Percentiles rank a stretch among this genome's conserved stretches.
These are phyloP conservation scores for Aspergillus sclerotialis DNA, from an alignment of 2,329 filamentous ascomycete species.

Conservation along the genomic window DNA sequence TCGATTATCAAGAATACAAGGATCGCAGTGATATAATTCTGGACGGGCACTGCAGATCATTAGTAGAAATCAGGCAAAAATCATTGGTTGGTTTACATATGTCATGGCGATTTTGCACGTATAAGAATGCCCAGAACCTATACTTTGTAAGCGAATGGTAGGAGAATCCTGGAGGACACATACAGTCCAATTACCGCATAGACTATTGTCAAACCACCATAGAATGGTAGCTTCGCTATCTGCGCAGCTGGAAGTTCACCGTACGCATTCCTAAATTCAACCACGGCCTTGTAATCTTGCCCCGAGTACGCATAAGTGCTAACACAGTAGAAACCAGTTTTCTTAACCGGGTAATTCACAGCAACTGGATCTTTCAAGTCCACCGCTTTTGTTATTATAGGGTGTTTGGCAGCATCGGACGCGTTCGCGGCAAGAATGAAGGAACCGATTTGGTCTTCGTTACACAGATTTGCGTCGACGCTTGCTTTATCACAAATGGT, in stretches of 20 bases:
- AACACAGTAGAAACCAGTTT: slow-evolving; percentile 95
- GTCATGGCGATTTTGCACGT: slow-evolving; percentile 88
- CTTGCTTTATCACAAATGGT: slow-evolving; percentile 71
- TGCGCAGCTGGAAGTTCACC: slow-evolving; percentile 92
- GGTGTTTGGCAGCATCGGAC: slow-evolving; percentile 60
- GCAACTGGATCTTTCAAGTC: slow-evolving; percentile 66
- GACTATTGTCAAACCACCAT: slow-evolving; percentile 86
- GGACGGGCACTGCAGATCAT: slow-evolving; percentile 65
- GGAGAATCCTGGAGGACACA: slow-evolving; percentile 17
- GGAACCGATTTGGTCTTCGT: slow-evolving; percentile 68
- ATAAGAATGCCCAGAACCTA: slow-evolving; percentile 87
- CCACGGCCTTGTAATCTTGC: slow-evolving; percentile 67
- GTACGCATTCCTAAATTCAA: slow-evolving; percentile 92
- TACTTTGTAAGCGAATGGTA: slow-evolving; percentile 12
- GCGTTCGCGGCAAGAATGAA: slow-evolving; percentile 77
- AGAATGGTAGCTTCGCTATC: slow-evolving; percentile 95
- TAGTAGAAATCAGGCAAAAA: slow-evolving; percentile 18
- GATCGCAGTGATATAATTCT: slow-evolving; percentile 98
- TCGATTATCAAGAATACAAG: slow-evolving; percentile 89
- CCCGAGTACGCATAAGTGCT: slow-evolving; percentile 65
- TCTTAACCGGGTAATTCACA: slow-evolving; percentile 76
- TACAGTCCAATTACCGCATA: slow-evolving; percentile 78
- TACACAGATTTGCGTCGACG: slow-evolving; percentile 65
- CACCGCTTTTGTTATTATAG: slow-evolving; percentile 73
- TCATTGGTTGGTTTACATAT: slow-evolving; percentile 54